Evolutionary conservation across 1,139 yeast species (phyloP), one percentile per base, ranked within the genome.

Genomic region (Scheffersomyces lignicola): DNA sequence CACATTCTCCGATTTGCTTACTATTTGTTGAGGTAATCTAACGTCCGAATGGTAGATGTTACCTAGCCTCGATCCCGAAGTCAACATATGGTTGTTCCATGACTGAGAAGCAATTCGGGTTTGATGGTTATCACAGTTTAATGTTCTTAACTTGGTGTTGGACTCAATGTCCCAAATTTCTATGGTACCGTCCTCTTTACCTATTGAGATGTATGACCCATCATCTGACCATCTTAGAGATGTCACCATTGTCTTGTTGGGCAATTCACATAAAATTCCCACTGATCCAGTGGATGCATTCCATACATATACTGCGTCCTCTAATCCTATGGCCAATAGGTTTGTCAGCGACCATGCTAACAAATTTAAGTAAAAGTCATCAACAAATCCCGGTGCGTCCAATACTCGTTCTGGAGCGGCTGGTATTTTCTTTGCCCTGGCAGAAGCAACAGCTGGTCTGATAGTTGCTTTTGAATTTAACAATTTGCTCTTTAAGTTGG

Each of bases 111-210:
- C 94, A 12, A 92, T 80, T 41, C 98, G 73, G 9, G 83, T 73
- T 27, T 54, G 59, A 43, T 70, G 73, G 31, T 84, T 81, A 24
- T 78, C 70, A 36, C 85, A 83, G 41, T 74, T 69, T 79, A 94
- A 80, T 1, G 96, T 82, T 49, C 99, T 75, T 36, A 90, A 69
- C 49, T 80, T 80, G 12, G 82, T 62, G 49, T 74, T 78, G 11
- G 86, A 76, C 50, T 86, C 96, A 30, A 87, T 83, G 58, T 94
- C 98, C 96, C 97, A 92, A 41, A 92, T 84, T 59, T 92, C 96
- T 24, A 90, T 70, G 23, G 78, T 68, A 2, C 98, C 98, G 51
- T 86, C 88, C 36, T 83, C 85, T 47, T 79, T 75, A 7, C 97
- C 97, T 29, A 94, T 78, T 1, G 95, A 81, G 15, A 92, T 68